Evolutionary conservation across 2,329 filamentous ascomycete genomes (phyloP).

Genomic region (Aureobasidium mangrovei): DNA sequence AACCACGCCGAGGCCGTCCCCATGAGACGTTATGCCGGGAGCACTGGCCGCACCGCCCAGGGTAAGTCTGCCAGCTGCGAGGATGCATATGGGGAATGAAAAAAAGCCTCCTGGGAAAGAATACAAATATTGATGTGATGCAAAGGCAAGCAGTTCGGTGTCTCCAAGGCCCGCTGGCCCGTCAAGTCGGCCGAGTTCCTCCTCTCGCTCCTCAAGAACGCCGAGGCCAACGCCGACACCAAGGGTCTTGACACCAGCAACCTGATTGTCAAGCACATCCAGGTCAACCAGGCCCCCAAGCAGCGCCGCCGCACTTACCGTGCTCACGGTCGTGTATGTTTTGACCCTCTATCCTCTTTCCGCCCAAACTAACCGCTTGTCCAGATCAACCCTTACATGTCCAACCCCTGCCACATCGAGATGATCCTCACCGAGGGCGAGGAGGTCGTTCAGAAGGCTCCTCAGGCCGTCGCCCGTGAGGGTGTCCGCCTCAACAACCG

Average conservation of each 20-base stretch:
- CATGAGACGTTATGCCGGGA: conserved; percentile 94
- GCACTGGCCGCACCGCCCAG: conserved; percentile 93
- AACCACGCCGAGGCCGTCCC: conserved; percentile 96
- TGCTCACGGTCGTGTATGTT: conserved; percentile 97
- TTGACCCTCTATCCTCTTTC: neutral
- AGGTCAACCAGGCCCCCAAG: conserved; percentile 99
- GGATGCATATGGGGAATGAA: conserved; percentile 27
- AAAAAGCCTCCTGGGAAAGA: conserved; percentile 15
- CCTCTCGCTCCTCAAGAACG: conserved; percentile 93
- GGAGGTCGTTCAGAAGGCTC: conserved; percentile 89
- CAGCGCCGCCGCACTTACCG: conserved; percentile 98
- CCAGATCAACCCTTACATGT: conserved; percentile 99
- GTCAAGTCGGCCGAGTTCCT: conserved; percentile 98
- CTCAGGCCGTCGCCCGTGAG: conserved; percentile 49
- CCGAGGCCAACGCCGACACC: conserved; percentile 91
- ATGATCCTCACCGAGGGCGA: conserved; percentile 97
- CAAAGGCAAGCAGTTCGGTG: conserved; percentile 95
- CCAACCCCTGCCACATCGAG: conserved; percentile 99
- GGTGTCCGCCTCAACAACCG: conserved; percentile 67
- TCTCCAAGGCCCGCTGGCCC: conserved; percentile 96
- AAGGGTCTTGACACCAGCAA: conserved; percentile 97
- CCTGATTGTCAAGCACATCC: conserved; percentile 99
- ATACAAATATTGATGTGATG: conserved; percentile 25
- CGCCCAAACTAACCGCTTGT: neutral
- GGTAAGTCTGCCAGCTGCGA: conserved; percentile 56